Conservation (phyloP, 805 yeast species). For the Suhomyces pyralidae region DNA sequence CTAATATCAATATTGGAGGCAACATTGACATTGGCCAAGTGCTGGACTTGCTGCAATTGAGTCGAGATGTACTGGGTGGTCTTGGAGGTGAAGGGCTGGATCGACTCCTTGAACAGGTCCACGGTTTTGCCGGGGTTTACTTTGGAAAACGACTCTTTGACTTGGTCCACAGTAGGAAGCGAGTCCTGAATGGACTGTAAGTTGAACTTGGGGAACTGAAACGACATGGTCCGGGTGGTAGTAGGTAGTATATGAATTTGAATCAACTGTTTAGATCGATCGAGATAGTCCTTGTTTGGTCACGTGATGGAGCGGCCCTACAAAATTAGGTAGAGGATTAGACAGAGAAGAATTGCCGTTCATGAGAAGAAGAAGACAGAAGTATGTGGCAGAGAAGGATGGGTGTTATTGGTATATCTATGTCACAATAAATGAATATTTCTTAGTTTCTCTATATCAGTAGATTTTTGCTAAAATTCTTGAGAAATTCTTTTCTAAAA, state of each 20-base stretch:
- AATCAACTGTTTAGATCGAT: background rate
- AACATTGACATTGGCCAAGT: conserved; percentile 24
- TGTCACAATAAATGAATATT: no score
- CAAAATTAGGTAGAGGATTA: no score
- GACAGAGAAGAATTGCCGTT: no score
- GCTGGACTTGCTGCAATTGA: conserved; percentile 54
- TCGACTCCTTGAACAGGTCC: conserved; percentile 41
- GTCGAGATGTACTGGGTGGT: conserved; percentile 60
- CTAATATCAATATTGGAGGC: conserved; percentile 55
- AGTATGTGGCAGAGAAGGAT: no score
- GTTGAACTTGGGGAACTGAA: conserved; percentile 37
- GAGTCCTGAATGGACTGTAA: conserved; percentile 41
- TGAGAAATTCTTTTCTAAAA: no score
- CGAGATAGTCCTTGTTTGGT: background rate
- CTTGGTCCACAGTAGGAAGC: conserved; percentile 36
- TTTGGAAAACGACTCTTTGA: conserved; percentile 34
- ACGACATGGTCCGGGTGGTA: conserved; percentile 26
- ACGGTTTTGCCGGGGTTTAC: conserved; percentile 41
- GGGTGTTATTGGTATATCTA: no score
- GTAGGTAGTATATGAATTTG: background rate
- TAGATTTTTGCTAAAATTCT: no score
- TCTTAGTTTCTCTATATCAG: no score
- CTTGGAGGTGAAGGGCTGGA: conserved; percentile 56
- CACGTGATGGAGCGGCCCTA: background rate
- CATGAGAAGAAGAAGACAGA: no score